phyloP scores from a whole-genome alignment of 2,329 filamentous ascomycete species.

The Alternaria rosae region DNA sequence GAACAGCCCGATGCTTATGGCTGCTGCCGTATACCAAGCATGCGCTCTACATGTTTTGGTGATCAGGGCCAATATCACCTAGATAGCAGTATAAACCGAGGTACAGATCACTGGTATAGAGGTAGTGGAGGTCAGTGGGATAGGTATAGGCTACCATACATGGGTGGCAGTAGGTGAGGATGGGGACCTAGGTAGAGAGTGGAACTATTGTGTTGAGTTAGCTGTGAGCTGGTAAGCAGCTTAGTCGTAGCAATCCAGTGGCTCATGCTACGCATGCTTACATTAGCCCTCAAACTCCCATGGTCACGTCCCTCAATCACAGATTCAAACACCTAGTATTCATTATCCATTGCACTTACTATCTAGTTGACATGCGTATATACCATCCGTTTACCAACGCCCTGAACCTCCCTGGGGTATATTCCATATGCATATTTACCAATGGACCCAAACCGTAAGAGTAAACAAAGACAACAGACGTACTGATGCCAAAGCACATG shows the following conservation, averaged over 20 bases:
- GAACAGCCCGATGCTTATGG: too few relatives aligned
- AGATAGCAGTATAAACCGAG: too few relatives aligned
- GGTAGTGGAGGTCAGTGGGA: background rate
- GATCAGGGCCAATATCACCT: too few relatives aligned
- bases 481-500: background rate
- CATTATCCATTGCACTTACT: background rate
- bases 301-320: too few relatives aligned
- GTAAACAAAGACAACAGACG: background rate
- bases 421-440: slow-evolving; percentile 2
- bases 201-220: background rate
- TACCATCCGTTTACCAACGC: background rate
- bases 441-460: background rate
- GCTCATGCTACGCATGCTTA: too few relatives aligned
- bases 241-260: background rate
- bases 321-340: background rate
- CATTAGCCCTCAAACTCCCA: background rate
- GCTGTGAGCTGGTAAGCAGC: background rate
- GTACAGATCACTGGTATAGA: background rate
- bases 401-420: slow-evolving; percentile 3
- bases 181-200: background rate
- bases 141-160: background rate
- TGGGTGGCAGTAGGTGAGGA: background rate
- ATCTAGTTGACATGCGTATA: background rate
- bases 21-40: too few relatives aligned
- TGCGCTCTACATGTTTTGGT: too few relatives aligned